Percentiles rank a stretch among this genome's conserved stretches.
These are phyloP conservation scores for Halenospora varia DNA, from an alignment of 495 filamentous ascomycete genomes.

Conservation along the genomic window DNA sequence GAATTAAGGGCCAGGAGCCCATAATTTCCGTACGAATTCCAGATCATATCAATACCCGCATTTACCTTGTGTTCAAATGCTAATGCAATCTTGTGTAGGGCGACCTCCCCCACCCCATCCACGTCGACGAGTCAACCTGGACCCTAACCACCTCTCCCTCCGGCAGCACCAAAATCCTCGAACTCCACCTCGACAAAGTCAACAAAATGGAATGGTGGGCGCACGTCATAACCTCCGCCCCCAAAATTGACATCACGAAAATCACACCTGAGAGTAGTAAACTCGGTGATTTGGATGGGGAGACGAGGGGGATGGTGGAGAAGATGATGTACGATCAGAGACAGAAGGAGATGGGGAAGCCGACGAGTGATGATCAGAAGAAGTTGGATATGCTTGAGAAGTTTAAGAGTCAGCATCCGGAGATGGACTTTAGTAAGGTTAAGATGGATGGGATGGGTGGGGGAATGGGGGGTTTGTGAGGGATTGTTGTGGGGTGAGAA, in stretches of 20 bases:
- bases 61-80: too few species aligned
- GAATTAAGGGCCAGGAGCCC: slow-evolving; percentile 82
- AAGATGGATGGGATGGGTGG: slow-evolving; percentile 49
- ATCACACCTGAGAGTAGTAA: slow-evolving; percentile 91
- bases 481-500: background rate
- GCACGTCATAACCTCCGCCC: slow-evolving; percentile 78
- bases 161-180: slow-evolving; percentile 69
- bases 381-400: slow-evolving; percentile 90
- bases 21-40: slow-evolving; percentile 45
- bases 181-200: slow-evolving; percentile 90
- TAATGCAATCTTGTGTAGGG: too few species aligned
- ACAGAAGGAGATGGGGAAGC: slow-evolving; percentile 89
- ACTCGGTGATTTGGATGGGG: slow-evolving; percentile 87
- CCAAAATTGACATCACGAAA: slow-evolving; percentile 89
- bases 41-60: too few species aligned
- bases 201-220: slow-evolving; percentile 99
- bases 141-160: slow-evolving; percentile 67
- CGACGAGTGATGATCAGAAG: slow-evolving; percentile 85
- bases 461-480: background rate
- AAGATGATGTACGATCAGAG: slow-evolving; percentile 99
- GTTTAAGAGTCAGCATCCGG: slow-evolving; percentile 69
- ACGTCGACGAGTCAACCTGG: slow-evolving; percentile 88
- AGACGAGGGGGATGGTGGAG: slow-evolving; percentile 98
- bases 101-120: slow-evolving; percentile 74
- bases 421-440: slow-evolving; percentile 81